Evolutionary conservation across 1,284 basidiomycete species (phyloP), one percentile per base, ranked within the genome.

Genomic region (Apiotrichum mycotoxinovorans): DNA sequence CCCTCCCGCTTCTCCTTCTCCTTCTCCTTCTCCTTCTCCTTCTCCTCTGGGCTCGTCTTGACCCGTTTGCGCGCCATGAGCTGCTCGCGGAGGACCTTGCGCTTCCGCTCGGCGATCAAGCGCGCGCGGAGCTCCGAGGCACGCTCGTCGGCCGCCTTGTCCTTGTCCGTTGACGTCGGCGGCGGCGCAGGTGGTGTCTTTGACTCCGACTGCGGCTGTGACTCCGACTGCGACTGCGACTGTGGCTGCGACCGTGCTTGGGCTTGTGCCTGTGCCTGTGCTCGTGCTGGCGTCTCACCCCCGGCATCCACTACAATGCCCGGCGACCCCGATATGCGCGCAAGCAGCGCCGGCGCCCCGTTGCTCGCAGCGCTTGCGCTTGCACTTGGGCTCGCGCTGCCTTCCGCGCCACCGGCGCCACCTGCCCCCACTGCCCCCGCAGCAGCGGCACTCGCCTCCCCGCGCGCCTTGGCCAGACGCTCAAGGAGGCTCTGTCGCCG

Each of bases 61-160:
- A 54, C 60, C 15, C 52, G 43, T 30, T 62, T 62, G 4, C 60
- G 47, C 25, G 57, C 54, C 25, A 62, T 17, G 22, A 62, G 52
- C 45, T 62, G 54, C 33, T 62, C 60, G 20, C 60, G 57, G 1
- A 62, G 37, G 15, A 48, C 30, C 25, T 56, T 57, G n/a, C 51
- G 45, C 48, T 61, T 65, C 9, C 67, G 69, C 53, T 66, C 69
- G 2, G 59, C 63, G 34, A 70, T 38, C 48, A 75, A 54, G 45
- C 61, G 67, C 52, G 69, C 72, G 46, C 64, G 65, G 35, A 71
- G 52, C 58, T 67, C 66, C n/a, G 66, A 65, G 20, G 60, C 63
- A 44, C 61, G 57, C 4, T 55, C 47, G n/a, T 49, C 53, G 4
- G 30, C 44, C 12, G n/a, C 17, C 15, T 10, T n/a, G 7, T 26